Base-by-base conservation (phyloP, 2,329 filamentous ascomycete species). In the Diplodia sapinea region DNA sequence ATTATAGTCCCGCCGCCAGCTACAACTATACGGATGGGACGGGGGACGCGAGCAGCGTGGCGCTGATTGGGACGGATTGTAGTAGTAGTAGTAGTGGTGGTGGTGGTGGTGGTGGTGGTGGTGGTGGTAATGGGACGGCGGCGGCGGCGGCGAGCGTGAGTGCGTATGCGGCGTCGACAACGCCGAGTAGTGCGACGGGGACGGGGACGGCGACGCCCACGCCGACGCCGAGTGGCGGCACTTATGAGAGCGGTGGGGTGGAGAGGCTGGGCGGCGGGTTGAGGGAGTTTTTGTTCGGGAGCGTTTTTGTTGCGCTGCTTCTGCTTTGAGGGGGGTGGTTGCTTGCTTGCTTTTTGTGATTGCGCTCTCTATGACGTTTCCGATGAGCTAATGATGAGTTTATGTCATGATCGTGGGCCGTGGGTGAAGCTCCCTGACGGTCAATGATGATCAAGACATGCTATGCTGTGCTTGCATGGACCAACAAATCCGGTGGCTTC, bases 11-110 rank as follows among this genome's bases (percentile, higher is more conserved):
- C 3, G 83, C 81, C 17, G 79, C 75, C 43, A 77, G 79, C 61
- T 87, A 87, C 77, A 74, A 79, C 68, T 87, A 82, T 74, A 77
- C 76, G 55, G 84, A 86, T 75, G 76, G 77, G 71, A 78, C 78
- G 20, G 85, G 85, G 52, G 75, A 71, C 65, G 85, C 74, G 69
- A 69, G 83, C 70, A 83, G 80, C 72, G 86, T 86, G 74, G 78
- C 82, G 68, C 74, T 81, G 66, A 71, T 80, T 11, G 67, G 55
- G 23, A 54, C 50, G 43, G 38, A n/a, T 12, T 55, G 36, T 31
- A 8, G 20, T 3, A 47, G 13, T 15, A 64, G 38, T n/a, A 23
- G 17, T 17, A 20, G 5, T 5, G 20, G 11, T n/a, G n/a, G n/a
- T n/a, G n/a, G n/a, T n/a, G n/a, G n/a, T n/a, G n/a, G n/a, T n/a